These are phyloP conservation scores for Malus sieversii DNA, from an alignment of 306 rosid species.

Conservation along the genomic window DNA sequence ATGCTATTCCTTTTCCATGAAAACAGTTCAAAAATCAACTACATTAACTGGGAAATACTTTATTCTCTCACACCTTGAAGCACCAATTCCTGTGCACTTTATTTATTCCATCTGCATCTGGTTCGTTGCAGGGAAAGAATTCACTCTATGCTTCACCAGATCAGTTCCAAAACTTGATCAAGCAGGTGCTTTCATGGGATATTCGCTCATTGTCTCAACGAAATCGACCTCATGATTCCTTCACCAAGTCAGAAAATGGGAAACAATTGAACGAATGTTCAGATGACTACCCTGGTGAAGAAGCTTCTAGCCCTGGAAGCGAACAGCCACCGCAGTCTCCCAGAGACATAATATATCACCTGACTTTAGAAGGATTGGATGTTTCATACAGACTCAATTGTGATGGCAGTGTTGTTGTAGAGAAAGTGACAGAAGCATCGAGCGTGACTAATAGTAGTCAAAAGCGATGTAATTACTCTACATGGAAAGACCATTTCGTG, in stretches of 20 bases:
- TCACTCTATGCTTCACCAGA: constrained; percentile 67
- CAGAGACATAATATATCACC: constrained; percentile 46
- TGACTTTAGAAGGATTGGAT: constrained; percentile 67
- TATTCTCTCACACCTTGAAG: not conserved
- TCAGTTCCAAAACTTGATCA: constrained; percentile 62
- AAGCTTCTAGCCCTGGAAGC: constrained; percentile 18
- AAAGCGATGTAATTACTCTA: constrained; percentile 31
- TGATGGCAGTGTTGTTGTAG: constrained; percentile 49
- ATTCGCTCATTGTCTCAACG: constrained; percentile 77
- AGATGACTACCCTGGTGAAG: constrained; percentile 37
- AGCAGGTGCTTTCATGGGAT: constrained; percentile 95
- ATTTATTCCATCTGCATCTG: constrained; percentile 2
- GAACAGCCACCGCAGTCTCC: constrained; percentile 22
- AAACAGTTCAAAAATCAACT: not conserved
- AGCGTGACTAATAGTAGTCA: constrained; percentile 14
- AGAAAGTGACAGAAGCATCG: constrained; percentile 33
- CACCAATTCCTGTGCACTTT: not conserved
- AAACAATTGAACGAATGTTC: constrained; percentile 20
- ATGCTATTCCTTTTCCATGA: not conserved
- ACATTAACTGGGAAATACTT: not conserved
- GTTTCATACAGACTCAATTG: constrained; percentile 61
- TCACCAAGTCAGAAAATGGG: constrained; percentile 21
- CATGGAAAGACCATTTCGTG: constrained; percentile 34
- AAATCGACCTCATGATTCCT: constrained; percentile 46
- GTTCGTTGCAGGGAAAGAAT: constrained; percentile 46